A percentile compares a stretch with the other conserved stretches of the same genome.
phyloP scores from a whole-genome alignment of 2,329 filamentous ascomycete genomes.

The Diaporthe humulicola region DNA sequence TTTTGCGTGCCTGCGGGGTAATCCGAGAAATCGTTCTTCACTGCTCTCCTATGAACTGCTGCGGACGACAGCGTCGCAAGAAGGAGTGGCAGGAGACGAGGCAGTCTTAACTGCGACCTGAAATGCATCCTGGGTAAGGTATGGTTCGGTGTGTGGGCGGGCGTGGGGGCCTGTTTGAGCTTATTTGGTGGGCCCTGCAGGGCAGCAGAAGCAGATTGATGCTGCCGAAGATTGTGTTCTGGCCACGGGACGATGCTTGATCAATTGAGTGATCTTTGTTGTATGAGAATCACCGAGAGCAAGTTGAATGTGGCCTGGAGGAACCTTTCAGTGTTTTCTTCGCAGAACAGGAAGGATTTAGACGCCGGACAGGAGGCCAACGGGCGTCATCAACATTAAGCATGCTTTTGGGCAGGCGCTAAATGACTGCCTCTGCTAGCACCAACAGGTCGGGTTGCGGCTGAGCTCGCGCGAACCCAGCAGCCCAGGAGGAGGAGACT shows the following conservation, averaged over 20 bases:
- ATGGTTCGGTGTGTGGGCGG: not conserved
- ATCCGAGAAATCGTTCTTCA: conserved; percentile 56
- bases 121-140: conserved; percentile 23
- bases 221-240: conserved; percentile 5
- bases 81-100: conserved; percentile 48
- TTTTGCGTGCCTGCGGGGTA: conserved; percentile 57
- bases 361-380: conserved; percentile 10
- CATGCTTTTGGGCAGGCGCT: conserved; percentile 8
- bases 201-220: conserved; percentile 8
- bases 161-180: conserved; percentile 8
- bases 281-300: not conserved
- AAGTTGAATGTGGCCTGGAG: not conserved
- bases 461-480: conserved; percentile 19
- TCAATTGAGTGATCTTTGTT: conserved; percentile 4
- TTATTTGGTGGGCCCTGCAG: conserved; percentile 28
- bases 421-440: not conserved
- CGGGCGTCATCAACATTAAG: conserved; percentile 19
- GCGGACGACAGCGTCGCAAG: conserved; percentile 41
- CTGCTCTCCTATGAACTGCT: conserved; percentile 44
- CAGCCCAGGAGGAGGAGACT: not conserved
- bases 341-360: not conserved
- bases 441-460: conserved; percentile 28
- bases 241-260: conserved; percentile 36
- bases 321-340: not conserved
- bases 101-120: not conserved